These are phyloP conservation scores for Aegilops speltoides DNA, from an alignment of 176 grass and related monocot genomes.

Conservation along the genomic window DNA sequence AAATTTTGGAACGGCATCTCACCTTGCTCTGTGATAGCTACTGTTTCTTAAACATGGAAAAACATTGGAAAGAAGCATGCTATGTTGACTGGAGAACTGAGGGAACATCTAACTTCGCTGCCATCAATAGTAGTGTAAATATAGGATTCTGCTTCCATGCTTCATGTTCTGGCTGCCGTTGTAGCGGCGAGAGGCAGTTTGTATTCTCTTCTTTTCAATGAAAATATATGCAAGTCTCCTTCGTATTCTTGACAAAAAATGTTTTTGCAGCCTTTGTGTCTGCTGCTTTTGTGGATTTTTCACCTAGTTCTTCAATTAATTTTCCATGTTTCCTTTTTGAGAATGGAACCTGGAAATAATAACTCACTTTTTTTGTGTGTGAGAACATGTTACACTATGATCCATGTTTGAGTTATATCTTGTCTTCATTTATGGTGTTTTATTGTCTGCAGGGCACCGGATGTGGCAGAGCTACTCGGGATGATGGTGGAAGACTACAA, in stretches of 20 bases:
- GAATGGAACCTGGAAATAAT: background rate
- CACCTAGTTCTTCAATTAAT: background rate
- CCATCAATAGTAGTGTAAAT: background rate
- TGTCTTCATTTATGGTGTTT: slow-evolving; percentile 24
- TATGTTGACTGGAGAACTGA: background rate
- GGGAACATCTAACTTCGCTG: background rate
- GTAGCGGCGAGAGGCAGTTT: background rate
- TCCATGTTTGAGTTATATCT: background rate
- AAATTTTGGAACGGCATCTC: background rate
- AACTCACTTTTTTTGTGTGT: background rate
- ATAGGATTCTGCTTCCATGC: background rate
- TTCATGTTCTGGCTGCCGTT: background rate
- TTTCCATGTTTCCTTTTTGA: background rate
- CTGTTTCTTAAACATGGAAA: background rate
- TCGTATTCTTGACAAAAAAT: background rate
- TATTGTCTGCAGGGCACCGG: slow-evolving; percentile 62
- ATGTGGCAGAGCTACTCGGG: slow-evolving; percentile 86
- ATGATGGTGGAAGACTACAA: slow-evolving; percentile 99
- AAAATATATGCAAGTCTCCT: background rate
- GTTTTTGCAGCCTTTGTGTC: background rate
- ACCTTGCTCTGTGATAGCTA: background rate
- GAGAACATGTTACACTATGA: background rate
- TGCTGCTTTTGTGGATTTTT: background rate
- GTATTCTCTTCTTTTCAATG: background rate
- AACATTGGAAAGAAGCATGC: background rate